Evolutionary conservation across 306 rosid genomes (phyloP).

Genomic region (Trifolium dubium): DNA sequence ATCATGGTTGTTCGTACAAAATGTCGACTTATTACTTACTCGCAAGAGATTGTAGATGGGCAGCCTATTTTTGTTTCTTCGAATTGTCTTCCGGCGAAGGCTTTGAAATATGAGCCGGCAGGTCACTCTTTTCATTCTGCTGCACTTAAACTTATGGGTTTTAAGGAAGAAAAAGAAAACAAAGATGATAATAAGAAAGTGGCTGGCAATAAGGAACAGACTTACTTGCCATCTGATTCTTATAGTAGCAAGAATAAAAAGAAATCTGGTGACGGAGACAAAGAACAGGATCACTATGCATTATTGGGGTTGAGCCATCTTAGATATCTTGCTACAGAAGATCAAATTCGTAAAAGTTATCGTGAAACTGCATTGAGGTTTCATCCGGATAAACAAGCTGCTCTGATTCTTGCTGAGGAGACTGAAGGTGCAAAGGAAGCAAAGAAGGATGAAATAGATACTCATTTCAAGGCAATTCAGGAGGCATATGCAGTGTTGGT

Average conservation of each 20-base stretch:
- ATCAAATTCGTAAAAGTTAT: conserved; percentile 86
- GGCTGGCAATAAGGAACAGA: conserved; percentile 66
- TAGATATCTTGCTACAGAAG: conserved; percentile 95
- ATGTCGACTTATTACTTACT: conserved; percentile 63
- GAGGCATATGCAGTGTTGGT: conserved; percentile 86
- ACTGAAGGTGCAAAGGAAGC: conserved; percentile 83
- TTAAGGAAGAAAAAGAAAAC: conserved; percentile 49
- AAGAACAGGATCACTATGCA: conserved; percentile 92
- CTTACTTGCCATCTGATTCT: conserved; percentile 70
- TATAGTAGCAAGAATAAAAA: conserved; percentile 90
- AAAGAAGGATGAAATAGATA: conserved; percentile 88
- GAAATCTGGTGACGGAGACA: conserved; percentile 72
- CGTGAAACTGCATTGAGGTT: conserved; percentile 93
- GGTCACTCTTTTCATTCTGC: conserved; percentile 86
- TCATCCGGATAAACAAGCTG: conserved; percentile 98
- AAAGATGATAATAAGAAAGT: conserved; percentile 55
- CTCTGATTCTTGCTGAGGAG: conserved; percentile 80
- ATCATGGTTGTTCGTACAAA: conserved; percentile 60
- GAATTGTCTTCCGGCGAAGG: conserved; percentile 82
- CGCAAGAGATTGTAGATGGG: conserved; percentile 81
- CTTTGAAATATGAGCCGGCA: conserved; percentile 73
- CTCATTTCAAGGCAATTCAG: conserved; percentile 85
- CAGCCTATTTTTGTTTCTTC: conserved; percentile 80
- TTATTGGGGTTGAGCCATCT: conserved; percentile 86
- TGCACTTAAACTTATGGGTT: conserved; percentile 76